Base-by-base conservation (phyloP, 2,329 filamentous ascomycete genomes). In the Penicillium oxalicum region DNA sequence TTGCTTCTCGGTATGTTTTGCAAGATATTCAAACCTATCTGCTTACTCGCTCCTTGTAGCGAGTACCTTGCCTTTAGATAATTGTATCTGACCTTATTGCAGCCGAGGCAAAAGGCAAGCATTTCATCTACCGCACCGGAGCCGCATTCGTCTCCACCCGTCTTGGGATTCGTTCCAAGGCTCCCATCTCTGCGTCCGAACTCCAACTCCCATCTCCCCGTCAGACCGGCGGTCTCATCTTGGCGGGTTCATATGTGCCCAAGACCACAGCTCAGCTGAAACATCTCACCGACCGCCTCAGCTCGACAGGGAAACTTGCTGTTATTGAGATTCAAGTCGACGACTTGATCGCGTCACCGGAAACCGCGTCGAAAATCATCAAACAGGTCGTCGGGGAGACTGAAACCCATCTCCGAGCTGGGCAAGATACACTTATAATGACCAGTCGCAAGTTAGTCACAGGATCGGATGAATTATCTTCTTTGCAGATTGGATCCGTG, bases 161-260 rank as follows among this genome's bases (percentile, higher is more conserved):
- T 2, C 66, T 82, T 5, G 79, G 76, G 0, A 80, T 82, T 28
- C 66, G 68, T 0, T 73, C 69, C 0, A 80, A 80, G 13, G 61
- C 74, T 0, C 78, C 78, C 0, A 71, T 81, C 9, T 72, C 76
- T 0, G 71, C 75, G 0, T 52, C 59, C 0, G 68, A 78, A 25
- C 62, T 81, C 0, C 53, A 68, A 0, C 61, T 76, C 8, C 57
- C 61, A 0, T 64, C 64, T 0, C 62, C 62, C 0, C 56, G 57
- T 9, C 49, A 62, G 2, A 65, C 66, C 0, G 79, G 79, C 0
- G 78, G 78, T 0, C 58, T 82, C 0, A 72, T 81, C 13, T 72
- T 82, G 12, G 78, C 77, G 0, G 78, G 80, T 0, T 79, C 76
- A 0, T 81, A 82, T 39, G 78, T 82, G 0, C 77, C 78, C 2